Conservation (phyloP, 2,329 filamentous ascomycete genomes). For the Botrytis elliptica region DNA sequence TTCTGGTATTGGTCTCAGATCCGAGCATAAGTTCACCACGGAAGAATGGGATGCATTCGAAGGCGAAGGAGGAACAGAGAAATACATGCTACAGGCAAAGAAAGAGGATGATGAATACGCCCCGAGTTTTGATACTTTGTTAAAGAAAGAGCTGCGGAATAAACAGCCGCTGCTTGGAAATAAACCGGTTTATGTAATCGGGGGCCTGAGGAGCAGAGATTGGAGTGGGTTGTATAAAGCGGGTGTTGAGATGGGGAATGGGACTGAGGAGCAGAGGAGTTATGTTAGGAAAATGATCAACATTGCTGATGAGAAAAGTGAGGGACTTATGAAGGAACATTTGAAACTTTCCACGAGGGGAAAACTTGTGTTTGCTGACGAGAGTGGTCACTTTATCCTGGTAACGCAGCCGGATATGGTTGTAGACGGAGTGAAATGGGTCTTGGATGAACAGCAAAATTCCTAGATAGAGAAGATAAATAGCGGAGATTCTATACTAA, state of each 20-base stretch:
- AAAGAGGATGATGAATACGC: constrained; percentile 22
- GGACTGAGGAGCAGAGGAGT: constrained; percentile 38
- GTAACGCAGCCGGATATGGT: constrained; percentile 41
- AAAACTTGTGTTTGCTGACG: constrained; percentile 35
- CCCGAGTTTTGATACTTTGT: constrained; percentile 36
- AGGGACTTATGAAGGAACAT: constrained; percentile 36
- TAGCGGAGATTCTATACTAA: background rate
- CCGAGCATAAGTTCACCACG: constrained; percentile 23
- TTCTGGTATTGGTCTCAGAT: constrained; percentile 1
- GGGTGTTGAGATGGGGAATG: constrained; percentile 39
- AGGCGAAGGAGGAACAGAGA: constrained; percentile 25
- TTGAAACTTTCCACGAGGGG: constrained; percentile 37
- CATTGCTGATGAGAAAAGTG: constrained; percentile 35
- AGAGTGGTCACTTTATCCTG: constrained; percentile 42
- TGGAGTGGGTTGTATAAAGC: constrained; percentile 35
- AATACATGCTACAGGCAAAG: constrained; percentile 20
- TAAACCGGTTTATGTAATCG: constrained; percentile 29
- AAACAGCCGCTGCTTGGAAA: constrained; percentile 34
- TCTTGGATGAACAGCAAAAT: background rate
- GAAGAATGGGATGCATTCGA: constrained; percentile 26
- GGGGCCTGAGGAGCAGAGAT: background rate
- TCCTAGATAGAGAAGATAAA: background rate
- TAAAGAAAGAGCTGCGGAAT: constrained; percentile 34
- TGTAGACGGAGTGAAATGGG: constrained; percentile 38
- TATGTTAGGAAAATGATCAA: constrained; percentile 36